Percentiles rank a stretch among this genome's conserved stretches.
These are phyloP conservation scores for Saksenaea vasiformis DNA, from an alignment of 371 early-diverging fungal genomes.

Conservation along the genomic window DNA sequence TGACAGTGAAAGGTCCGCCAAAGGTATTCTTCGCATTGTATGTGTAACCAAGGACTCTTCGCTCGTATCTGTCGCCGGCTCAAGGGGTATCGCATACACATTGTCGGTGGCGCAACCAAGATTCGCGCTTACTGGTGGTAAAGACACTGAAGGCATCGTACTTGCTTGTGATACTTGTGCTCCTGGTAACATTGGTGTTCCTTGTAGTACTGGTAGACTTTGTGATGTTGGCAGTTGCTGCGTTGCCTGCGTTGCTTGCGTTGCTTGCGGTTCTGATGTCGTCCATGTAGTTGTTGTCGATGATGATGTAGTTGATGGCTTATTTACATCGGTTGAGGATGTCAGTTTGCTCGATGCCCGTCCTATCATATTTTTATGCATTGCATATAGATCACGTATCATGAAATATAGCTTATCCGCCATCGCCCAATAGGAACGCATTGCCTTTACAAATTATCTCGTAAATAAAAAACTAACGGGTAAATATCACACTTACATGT, in stretches of 20 bases:
- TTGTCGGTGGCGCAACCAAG: background rate
- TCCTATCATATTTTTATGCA: slow-evolving; percentile 6
- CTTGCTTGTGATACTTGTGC: background rate
- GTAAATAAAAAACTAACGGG: background rate
- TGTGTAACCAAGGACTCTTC: background rate
- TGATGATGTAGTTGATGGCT: background rate
- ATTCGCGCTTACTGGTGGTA: background rate
- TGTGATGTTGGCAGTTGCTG: no score
- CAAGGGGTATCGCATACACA: background rate
- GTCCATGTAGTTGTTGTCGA: no score
- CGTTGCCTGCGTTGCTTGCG: no score
- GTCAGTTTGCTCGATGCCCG: background rate
- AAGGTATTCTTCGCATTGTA: background rate
- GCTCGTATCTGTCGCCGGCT: background rate
- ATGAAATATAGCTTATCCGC: slow-evolving; percentile 15
- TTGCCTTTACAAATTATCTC: background rate
- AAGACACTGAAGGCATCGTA: background rate
- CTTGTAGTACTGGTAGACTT: no score
- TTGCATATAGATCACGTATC: slow-evolving; percentile 15
- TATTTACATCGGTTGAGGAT: background rate
- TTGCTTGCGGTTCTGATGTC: no score
- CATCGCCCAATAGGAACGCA: slow-evolving; percentile 16
- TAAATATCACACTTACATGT: slow-evolving; percentile 6
- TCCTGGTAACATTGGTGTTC: background rate
- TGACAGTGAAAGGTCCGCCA: background rate